These are phyloP conservation scores for Rhododendron ovatum DNA, from an alignment of 148 eudicot genomes.

Conservation along the genomic window DNA sequence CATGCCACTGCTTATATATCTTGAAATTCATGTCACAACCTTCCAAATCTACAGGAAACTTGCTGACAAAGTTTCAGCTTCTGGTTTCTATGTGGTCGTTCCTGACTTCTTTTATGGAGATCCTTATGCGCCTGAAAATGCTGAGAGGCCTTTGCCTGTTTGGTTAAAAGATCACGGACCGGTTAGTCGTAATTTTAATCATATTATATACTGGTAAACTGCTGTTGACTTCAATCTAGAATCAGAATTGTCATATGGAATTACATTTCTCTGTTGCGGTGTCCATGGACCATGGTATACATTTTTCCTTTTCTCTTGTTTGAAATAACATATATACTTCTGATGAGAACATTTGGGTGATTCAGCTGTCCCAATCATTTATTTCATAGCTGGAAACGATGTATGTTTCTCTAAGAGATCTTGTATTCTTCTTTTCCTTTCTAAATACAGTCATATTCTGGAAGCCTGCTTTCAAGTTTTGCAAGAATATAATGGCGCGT, in stretches of 20 bases:
- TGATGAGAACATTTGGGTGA: neutral
- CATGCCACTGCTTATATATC: neutral
- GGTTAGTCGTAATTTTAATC: conserved; percentile 26
- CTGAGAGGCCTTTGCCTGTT: conserved; percentile 26
- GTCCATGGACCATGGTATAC: neutral
- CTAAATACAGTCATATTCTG: neutral
- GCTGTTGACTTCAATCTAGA: neutral
- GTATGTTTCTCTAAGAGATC: no score
- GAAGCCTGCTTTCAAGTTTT: neutral
- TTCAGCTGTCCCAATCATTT: neutral
- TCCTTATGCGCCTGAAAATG: conserved; percentile 35
- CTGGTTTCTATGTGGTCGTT: conserved; percentile 65
- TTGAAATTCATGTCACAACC: neutral
- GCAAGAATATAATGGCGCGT: neutral
- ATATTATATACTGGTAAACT: neutral
- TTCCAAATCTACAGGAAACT: conserved; percentile 37
- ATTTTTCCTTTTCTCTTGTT: neutral
- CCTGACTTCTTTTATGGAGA: conserved; percentile 72
- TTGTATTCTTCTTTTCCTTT: no score
- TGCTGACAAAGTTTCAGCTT: conserved; percentile 63
- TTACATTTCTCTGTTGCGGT: neutral
- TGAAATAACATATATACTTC: neutral
- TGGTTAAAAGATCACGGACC: conserved; percentile 64
- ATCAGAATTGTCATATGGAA: neutral
- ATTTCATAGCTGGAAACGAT: neutral